Evolutionary conservation across 2,329 filamentous ascomycete species (phyloP).

Genomic region (Apiospora hydei): DNA sequence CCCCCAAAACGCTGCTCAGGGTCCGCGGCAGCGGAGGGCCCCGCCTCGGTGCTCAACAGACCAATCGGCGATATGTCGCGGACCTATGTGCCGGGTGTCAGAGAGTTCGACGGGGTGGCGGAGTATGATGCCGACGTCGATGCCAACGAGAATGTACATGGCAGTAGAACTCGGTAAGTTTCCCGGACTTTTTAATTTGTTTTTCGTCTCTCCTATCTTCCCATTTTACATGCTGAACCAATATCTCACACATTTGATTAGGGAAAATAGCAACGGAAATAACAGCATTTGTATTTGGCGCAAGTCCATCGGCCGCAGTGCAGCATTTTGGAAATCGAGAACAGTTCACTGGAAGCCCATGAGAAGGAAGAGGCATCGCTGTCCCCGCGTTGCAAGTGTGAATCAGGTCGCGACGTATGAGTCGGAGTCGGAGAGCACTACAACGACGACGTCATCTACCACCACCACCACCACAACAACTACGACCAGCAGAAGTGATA

Average conservation of each 20-base stretch:
- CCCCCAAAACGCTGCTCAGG: background rate
- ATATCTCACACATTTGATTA: background rate
- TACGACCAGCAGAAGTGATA: background rate
- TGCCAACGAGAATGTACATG: too few relatives aligned
- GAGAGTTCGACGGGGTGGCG: background rate
- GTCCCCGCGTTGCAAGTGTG: background rate
- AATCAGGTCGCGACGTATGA: background rate
- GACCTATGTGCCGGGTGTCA: background rate
- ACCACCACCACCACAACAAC: background rate
- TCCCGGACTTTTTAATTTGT: background rate
- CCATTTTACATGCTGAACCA: background rate
- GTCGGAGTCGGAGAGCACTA: conserved; percentile 2
- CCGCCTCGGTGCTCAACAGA: conserved; percentile 5
- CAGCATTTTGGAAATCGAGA: background rate
- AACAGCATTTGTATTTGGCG: background rate
- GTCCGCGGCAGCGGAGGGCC: background rate
- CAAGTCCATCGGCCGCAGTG: background rate
- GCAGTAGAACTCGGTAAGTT: background rate
- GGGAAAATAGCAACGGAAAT: background rate
- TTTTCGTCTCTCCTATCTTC: background rate
- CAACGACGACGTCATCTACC: background rate
- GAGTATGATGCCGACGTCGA: background rate
- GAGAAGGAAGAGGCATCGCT: background rate
- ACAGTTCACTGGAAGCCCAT: background rate
- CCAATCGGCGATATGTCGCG: conserved; percentile 23